Percentiles rank a stretch among this genome's conserved stretches.
These are phyloP conservation scores for Brassica incana DNA, from an alignment of 345 rosid species.

Conservation along the genomic window DNA sequence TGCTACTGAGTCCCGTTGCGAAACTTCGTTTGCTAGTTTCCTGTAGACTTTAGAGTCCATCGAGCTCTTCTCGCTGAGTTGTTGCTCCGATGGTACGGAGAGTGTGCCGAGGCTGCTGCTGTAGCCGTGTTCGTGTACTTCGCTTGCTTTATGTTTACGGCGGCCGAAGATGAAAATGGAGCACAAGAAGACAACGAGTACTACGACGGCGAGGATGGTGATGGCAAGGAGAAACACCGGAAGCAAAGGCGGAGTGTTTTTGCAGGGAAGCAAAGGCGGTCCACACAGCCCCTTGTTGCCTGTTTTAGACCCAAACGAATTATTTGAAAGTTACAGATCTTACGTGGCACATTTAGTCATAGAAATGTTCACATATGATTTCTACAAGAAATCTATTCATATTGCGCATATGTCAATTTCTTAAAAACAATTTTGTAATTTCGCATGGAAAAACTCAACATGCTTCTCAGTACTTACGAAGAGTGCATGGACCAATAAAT, in stretches of 20 bases:
- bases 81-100: slow-evolving; percentile 20
- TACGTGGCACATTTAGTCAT: neutral
- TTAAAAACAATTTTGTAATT: too few relatives aligned
- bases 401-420: too few relatives aligned
- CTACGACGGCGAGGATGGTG: slow-evolving; percentile 35
- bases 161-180: slow-evolving; percentile 34
- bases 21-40: slow-evolving; percentile 26
- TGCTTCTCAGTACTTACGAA: too few relatives aligned
- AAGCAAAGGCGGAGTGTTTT: slow-evolving; percentile 29
- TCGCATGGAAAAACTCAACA: too few relatives aligned
- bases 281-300: slow-evolving; percentile 76
- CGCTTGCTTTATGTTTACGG: neutral
- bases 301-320: slow-evolving; percentile 32
- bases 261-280: slow-evolving; percentile 59
- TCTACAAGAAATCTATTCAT: too few relatives aligned
- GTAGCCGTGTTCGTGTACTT: neutral
- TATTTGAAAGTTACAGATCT: neutral
- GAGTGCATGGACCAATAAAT: too few relatives aligned
- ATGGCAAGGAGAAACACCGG: slow-evolving; percentile 39
- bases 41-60: slow-evolving; percentile 36
- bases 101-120: neutral
- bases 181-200: slow-evolving; percentile 22
- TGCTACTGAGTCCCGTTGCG: slow-evolving; percentile 18
- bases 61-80: slow-evolving; percentile 19
- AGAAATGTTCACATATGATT: too few relatives aligned